Percentiles rank a stretch among this genome's conserved stretches.
Evolutionary conservation across 2,329 filamentous ascomycete species (phyloP).

Genomic region (Paraphaeosphaeria sporulosa): DNA sequence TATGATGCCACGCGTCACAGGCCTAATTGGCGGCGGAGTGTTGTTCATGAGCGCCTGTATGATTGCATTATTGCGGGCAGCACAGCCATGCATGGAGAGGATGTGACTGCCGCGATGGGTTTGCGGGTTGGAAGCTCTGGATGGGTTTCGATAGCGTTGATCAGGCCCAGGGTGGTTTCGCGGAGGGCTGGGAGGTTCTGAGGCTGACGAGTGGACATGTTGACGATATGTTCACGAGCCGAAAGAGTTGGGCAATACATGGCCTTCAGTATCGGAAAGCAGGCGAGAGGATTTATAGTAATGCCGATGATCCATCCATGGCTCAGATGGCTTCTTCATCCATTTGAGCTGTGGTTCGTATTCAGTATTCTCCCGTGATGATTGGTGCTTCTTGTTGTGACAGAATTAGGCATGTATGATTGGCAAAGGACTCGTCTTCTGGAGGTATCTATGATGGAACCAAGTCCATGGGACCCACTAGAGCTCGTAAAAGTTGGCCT

Average conservation of each 20-base stretch:
- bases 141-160: constrained; percentile 23
- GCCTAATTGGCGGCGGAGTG: constrained; percentile 16
- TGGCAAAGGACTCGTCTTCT: background rate
- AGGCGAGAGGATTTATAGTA: background rate
- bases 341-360: background rate
- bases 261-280: background rate
- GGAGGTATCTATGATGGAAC: background rate
- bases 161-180: constrained; percentile 16
- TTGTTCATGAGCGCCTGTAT: constrained; percentile 21
- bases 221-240: background rate
- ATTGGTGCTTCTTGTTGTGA: background rate
- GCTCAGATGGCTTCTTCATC: background rate
- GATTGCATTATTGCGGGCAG: constrained; percentile 23
- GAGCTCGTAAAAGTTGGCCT: background rate
- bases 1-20: constrained; percentile 16
- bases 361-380: background rate
- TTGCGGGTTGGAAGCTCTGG: constrained; percentile 18
- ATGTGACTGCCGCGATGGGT: constrained; percentile 20
- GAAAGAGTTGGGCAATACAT: background rate
- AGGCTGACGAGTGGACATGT: constrained; percentile 3
- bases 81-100: constrained; percentile 28
- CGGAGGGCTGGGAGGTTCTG: constrained; percentile 16
- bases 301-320: background rate
- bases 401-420: background rate
- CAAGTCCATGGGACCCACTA: background rate